Conservation (phyloP, 2,329 filamentous ascomycete species). For the Colletotrichum lindemuthianum region DNA sequence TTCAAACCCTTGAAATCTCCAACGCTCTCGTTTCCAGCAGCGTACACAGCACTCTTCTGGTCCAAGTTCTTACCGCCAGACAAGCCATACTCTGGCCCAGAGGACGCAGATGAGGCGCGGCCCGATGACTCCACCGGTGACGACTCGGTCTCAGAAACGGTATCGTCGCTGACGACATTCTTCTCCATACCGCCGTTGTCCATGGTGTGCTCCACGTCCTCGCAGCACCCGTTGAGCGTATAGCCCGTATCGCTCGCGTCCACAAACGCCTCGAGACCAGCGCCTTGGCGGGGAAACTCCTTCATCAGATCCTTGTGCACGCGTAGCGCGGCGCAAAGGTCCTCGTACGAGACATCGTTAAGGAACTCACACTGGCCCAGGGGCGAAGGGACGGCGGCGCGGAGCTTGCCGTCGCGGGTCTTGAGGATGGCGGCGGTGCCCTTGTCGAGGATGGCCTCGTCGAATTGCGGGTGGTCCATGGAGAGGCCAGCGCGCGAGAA, state of each 20-base stretch:
- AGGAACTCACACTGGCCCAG: constrained; percentile 74
- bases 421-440: constrained; percentile 76
- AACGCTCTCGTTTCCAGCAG: constrained; percentile 4
- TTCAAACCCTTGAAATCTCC: constrained; percentile 5
- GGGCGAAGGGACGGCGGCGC: constrained; percentile 75
- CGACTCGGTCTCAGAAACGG: not conserved
- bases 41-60: not conserved
- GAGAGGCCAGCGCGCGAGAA: constrained; percentile 77
- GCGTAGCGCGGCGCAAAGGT: constrained; percentile 69
- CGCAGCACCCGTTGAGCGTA: constrained; percentile 45
- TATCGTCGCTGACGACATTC: constrained; percentile 6
- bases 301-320: constrained; percentile 73
- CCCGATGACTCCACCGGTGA: not conserved
- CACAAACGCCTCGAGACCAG: constrained; percentile 75
- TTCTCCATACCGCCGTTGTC: constrained; percentile 7
- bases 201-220: constrained; percentile 6
- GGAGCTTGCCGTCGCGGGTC: constrained; percentile 74
- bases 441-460: constrained; percentile 71
- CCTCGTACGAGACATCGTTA: constrained; percentile 71
- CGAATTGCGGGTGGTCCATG: constrained; percentile 76
- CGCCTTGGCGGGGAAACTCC: constrained; percentile 70
- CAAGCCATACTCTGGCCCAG: constrained; percentile 19
- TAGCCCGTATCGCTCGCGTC: constrained; percentile 75
- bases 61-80: constrained; percentile 20
- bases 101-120: constrained; percentile 9